Evolutionary conservation across 2,329 filamentous ascomycete genomes (phyloP).

Genomic region (Penicillium sp.): DNA sequence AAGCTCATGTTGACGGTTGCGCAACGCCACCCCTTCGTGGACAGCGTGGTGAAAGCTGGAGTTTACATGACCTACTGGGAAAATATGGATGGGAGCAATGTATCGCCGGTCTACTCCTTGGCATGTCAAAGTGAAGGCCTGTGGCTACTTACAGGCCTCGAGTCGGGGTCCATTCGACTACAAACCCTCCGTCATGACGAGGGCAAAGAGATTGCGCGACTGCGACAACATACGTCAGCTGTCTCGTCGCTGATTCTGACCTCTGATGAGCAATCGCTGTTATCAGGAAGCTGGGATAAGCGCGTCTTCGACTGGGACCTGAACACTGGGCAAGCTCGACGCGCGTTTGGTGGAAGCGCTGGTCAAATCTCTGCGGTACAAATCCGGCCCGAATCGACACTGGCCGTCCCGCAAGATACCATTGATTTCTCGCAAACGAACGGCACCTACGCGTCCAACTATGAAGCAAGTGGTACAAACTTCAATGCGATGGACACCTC

Average conservation of each 20-base stretch:
- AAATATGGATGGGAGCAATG: slow-evolving; percentile 74
- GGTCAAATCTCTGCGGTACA: slow-evolving; percentile 89
- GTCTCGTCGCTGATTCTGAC: slow-evolving; percentile 84
- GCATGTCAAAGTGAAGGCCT: slow-evolving; percentile 87
- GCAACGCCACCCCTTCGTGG: slow-evolving; percentile 93
- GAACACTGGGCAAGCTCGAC: slow-evolving; percentile 75
- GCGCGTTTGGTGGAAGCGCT: slow-evolving; percentile 74
- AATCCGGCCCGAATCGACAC: slow-evolving; percentile 72
- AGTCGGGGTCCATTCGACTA: slow-evolving; percentile 89
- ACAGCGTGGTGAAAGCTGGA: slow-evolving; percentile 93
- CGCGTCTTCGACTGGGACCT: slow-evolving; percentile 92
- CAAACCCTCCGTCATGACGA: slow-evolving; percentile 94
- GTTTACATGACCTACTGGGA: slow-evolving; percentile 98
- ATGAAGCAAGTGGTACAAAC: slow-evolving; percentile 60
- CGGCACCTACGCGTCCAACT: slow-evolving; percentile 77
- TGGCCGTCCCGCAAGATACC: slow-evolving; percentile 74
- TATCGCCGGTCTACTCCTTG: slow-evolving; percentile 93
- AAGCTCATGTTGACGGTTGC: slow-evolving; percentile 92
- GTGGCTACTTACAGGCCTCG: slow-evolving; percentile 87
- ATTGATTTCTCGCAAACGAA: slow-evolving; percentile 55
- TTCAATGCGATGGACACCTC: slow-evolving; percentile 47
- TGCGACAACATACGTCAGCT: slow-evolving; percentile 84
- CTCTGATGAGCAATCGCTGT: slow-evolving; percentile 79
- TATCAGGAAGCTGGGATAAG: slow-evolving; percentile 98
- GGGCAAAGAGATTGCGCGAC: slow-evolving; percentile 79